Evolutionary conservation across 2,329 filamentous ascomycete species (phyloP).

Genomic region (Davidsoniella eucalypti): DNA sequence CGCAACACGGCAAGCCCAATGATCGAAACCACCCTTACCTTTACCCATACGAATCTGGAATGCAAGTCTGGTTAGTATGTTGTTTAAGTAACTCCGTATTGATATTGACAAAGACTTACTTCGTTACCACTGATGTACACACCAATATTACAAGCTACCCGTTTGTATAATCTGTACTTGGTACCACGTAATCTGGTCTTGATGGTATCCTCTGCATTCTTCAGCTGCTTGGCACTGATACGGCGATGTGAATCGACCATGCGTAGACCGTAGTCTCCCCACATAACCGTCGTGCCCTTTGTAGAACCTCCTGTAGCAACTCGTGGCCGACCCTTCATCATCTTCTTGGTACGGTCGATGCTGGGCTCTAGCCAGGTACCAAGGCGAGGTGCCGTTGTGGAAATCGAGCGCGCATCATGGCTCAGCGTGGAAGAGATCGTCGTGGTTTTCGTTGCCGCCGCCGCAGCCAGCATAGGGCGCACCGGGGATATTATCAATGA

Average conservation of each 20-base stretch:
- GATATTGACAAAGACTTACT: conserved; percentile 27
- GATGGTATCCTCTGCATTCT: conserved; percentile 87
- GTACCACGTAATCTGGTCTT: conserved; percentile 74
- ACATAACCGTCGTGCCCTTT: conserved; percentile 87
- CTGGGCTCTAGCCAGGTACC: conserved; percentile 74
- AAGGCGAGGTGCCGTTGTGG: conserved; percentile 42
- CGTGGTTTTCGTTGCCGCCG: conserved; percentile 17
- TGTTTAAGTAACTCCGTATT: not conserved
- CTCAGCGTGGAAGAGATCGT: conserved; percentile 18
- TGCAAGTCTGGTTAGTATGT: conserved; percentile 18
- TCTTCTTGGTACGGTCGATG: conserved; percentile 60
- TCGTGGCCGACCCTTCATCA: conserved; percentile 78
- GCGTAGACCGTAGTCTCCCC: conserved; percentile 88
- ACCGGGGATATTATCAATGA: conserved; percentile 27
- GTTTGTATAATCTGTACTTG: conserved; percentile 83
- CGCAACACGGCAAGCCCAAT: conserved; percentile 81
- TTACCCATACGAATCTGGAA: conserved; percentile 86
- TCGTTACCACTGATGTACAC: conserved; percentile 95
- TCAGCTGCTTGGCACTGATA: conserved; percentile 72
- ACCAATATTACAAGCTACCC: conserved; percentile 81
- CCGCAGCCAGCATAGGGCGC: conserved; percentile 23
- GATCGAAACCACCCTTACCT: conserved; percentile 92
- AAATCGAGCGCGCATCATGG: conserved; percentile 48
- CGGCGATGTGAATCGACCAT: conserved; percentile 88
- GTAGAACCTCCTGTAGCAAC: conserved; percentile 81